Conservation (phyloP, 768 basidiomycete genomes). For the Phaeolepiota aurea region DNA sequence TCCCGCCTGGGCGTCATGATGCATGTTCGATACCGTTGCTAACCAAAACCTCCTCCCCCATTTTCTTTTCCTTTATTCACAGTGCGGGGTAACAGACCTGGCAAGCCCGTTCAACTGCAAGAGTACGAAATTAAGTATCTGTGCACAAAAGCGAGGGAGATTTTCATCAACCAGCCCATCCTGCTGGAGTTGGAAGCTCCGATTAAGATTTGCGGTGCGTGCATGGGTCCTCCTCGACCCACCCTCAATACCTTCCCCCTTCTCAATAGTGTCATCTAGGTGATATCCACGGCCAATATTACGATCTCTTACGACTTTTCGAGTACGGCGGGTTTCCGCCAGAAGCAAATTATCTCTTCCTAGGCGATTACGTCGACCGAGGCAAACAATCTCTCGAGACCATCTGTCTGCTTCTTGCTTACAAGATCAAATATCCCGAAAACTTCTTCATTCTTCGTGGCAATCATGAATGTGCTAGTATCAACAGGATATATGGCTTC, state of each 20-base stretch:
- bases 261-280: conserved; percentile 48
- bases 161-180: conserved; percentile 99
- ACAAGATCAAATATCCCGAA: conserved; percentile 99
- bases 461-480: conserved; percentile 98
- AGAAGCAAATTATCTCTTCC: conserved; percentile 99
- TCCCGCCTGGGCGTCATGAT: too few species aligned
- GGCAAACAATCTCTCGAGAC: conserved; percentile 99
- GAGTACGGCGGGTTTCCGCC: conserved; percentile 99
- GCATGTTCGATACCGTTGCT: too few species aligned
- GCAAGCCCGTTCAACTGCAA: conserved; percentile 94
- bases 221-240: too few species aligned
- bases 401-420: conserved; percentile 96
- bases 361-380: conserved; percentile 98
- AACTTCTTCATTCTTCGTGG: conserved; percentile 99
- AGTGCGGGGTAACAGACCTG: conserved; percentile 98
- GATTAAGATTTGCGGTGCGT: conserved; percentile 98
- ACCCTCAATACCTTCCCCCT: background rate
- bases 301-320: conserved; percentile 94
- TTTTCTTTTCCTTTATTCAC: conserved; percentile 12
- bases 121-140: conserved; percentile 99
- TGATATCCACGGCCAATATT: conserved; percentile 99
- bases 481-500: conserved; percentile 99
- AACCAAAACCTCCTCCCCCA: too few species aligned
- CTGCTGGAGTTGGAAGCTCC: conserved; percentile 96
- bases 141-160: conserved; percentile 97